Evolutionary conservation across 805 yeast genomes (phyloP).

Genomic region (Blastobotrys attinorum): DNA sequence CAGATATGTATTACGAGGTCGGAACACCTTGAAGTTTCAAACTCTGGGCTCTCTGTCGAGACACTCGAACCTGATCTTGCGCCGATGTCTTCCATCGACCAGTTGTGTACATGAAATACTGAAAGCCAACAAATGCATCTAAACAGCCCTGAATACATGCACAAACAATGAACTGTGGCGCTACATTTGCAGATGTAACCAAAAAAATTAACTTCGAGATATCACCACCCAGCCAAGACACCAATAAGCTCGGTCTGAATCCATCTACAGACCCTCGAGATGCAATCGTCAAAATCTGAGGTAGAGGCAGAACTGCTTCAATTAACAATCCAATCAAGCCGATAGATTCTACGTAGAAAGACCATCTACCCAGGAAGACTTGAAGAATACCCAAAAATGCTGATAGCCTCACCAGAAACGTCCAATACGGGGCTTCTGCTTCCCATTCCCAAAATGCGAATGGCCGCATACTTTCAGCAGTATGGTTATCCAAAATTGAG

Average conservation of each 20-base stretch:
- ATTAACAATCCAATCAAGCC: conserved; percentile 62
- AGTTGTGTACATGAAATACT: conserved; percentile 20
- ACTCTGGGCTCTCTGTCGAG: conserved; percentile 18
- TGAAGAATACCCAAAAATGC: conserved; percentile 36
- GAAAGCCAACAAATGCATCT: conserved; percentile 21
- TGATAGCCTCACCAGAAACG: conserved; percentile 45
- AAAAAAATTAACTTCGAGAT: conserved; percentile 43
- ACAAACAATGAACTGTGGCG: conserved; percentile 23
- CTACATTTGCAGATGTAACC: conserved; percentile 10
- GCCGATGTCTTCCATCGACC: conserved; percentile 15
- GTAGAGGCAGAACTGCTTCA: conserved; percentile 30
- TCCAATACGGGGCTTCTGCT: conserved; percentile 50
- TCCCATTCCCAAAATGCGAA: conserved; percentile 84
- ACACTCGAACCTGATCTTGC: conserved; percentile 7
- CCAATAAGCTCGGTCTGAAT: conserved; percentile 62
- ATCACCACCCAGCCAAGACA: conserved; percentile 90
- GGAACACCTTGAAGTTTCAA: conserved; percentile 12
- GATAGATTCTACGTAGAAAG: conserved; percentile 40
- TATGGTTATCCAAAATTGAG: conserved; percentile 16
- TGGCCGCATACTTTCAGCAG: conserved; percentile 27
- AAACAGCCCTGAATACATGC: conserved; percentile 18
- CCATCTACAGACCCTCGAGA: conserved; percentile 74
- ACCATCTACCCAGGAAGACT: conserved; percentile 29
- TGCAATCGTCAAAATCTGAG: conserved; percentile 64
- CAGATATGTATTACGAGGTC: background rate